Evolutionary conservation across 345 rosid genomes (phyloP), one percentile per base, ranked within the genome.

Genomic region (Pseudoturritis turrita): DNA sequence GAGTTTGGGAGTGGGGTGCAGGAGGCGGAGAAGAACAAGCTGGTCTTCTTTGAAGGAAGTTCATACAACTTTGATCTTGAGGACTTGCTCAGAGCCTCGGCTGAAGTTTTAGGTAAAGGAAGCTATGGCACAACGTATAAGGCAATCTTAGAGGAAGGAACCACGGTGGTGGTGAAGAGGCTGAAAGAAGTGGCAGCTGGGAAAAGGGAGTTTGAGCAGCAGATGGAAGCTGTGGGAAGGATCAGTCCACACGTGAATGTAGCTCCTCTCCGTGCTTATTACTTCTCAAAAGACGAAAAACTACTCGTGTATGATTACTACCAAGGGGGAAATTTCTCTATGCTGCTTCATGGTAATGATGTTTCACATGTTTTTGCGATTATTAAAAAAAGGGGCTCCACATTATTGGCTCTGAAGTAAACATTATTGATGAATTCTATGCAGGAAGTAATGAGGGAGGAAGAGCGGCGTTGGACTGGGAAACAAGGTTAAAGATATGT

Each of bases 21-120:
- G 74, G 96, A 89, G 39, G 86, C 91, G 3, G 99, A 95, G 89
- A 95, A 91, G 83, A 91, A 95, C 89, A 88, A 88, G 87, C 72
- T 95, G 83, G 93, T 91, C 37, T 95, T 91, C 87, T 91, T 89
- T 57, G 93, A 85, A 78, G 99, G 96, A 10, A 83, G 86, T 69
- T 85, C 91, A 0, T 82, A 82, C 71, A 88, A 78, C 51, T 95
- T 91, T 37, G 97, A 95, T 75, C 91, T 95, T 3, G 97, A 91
- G 74, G 97, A 95, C 77, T 73, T 95, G 69, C 78, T 95, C 36
- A 86, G 96, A 82, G 99, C 99, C 69, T 95, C 99, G 0, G 97
- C 99, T 47, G 96, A 91, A 81, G 97, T 95, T 62, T 78, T 95
- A 5, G 99, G 99, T 17, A 91, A 95, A 84, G 99, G 99, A 45